Conservation (phyloP, 306 rosid species). For the Potentilla sterilis region DNA sequence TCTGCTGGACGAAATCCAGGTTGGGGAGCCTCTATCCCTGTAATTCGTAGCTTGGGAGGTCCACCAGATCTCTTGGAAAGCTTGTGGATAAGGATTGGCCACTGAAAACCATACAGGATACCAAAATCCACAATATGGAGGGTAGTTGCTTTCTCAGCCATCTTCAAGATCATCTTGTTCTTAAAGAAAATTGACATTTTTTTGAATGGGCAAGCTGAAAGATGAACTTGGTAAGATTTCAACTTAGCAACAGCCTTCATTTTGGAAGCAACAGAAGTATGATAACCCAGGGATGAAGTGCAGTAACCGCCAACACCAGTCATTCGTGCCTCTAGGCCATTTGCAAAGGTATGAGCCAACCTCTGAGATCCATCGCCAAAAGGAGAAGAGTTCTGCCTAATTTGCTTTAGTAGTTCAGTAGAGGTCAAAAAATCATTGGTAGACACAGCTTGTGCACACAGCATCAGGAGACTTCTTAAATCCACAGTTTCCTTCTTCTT, state of each 20-base stretch:
- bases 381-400: slow-evolving; percentile 38
- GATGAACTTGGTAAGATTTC: slow-evolving; percentile 29
- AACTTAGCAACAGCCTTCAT: slow-evolving; percentile 17
- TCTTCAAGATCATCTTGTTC: slow-evolving; percentile 32
- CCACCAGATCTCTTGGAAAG: slow-evolving; percentile 28
- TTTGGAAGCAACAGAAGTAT: slow-evolving; percentile 18
- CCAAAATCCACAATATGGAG: slow-evolving; percentile 42
- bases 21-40: slow-evolving; percentile 84
- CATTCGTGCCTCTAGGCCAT: slow-evolving; percentile 38
- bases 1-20: slow-evolving; percentile 75
- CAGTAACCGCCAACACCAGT: slow-evolving; percentile 15
- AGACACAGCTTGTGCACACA: slow-evolving; percentile 41
- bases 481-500: slow-evolving; percentile 36
- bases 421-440: slow-evolving; percentile 23
- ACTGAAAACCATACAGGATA: slow-evolving; percentile 32
- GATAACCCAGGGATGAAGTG: neutral
- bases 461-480: slow-evolving; percentile 33
- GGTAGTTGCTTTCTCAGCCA: slow-evolving; percentile 29
- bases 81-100: slow-evolving; percentile 36
- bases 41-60: slow-evolving; percentile 44
- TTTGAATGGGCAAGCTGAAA: slow-evolving; percentile 35
- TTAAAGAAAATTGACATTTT: slow-evolving; percentile 22
- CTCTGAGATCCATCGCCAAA: slow-evolving; percentile 39
- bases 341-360: slow-evolving; percentile 40
- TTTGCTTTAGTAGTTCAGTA: slow-evolving; percentile 31